Evolutionary conservation across 768 basidiomycete species (phyloP).

Genomic region (Phlebiopsis flavidoalba): DNA sequence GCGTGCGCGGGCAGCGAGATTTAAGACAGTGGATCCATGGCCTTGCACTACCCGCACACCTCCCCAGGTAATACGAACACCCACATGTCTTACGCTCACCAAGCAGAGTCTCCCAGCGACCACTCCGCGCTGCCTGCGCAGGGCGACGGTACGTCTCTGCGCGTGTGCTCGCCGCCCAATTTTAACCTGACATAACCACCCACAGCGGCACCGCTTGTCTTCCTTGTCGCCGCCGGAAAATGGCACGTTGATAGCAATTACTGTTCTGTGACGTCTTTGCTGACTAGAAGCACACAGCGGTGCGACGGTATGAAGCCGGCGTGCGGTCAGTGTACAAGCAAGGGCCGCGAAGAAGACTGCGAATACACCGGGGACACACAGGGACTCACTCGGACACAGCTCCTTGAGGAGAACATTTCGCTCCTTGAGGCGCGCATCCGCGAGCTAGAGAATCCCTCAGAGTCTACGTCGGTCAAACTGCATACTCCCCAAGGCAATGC

Average conservation of each 20-base stretch:
- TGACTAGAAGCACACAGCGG: constrained; percentile 34
- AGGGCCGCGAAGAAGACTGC: constrained; percentile 53
- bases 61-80: not conserved
- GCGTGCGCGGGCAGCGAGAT: not conserved
- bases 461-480: constrained; percentile 14
- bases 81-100: not conserved
- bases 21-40: not conserved
- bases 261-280: not conserved
- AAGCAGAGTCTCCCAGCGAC: not conserved
- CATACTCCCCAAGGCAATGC: constrained; percentile 3
- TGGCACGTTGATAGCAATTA: constrained; percentile 7
- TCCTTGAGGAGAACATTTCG: constrained; percentile 57
- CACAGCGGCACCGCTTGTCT: constrained; percentile 20
- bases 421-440: constrained; percentile 50
- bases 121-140: not conserved
- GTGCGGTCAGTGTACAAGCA: constrained; percentile 55
- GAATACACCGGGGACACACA: constrained; percentile 60
- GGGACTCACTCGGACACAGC: constrained; percentile 54
- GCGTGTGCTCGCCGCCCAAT: not conserved
- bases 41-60: not conserved
- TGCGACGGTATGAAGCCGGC: constrained; percentile 65
- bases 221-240: constrained; percentile 20
- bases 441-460: constrained; percentile 29
- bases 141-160: not conserved
- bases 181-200: not conserved